Conservation (phyloP, 306 rosid genomes). For the Hylodesmum podocarpum region DNA sequence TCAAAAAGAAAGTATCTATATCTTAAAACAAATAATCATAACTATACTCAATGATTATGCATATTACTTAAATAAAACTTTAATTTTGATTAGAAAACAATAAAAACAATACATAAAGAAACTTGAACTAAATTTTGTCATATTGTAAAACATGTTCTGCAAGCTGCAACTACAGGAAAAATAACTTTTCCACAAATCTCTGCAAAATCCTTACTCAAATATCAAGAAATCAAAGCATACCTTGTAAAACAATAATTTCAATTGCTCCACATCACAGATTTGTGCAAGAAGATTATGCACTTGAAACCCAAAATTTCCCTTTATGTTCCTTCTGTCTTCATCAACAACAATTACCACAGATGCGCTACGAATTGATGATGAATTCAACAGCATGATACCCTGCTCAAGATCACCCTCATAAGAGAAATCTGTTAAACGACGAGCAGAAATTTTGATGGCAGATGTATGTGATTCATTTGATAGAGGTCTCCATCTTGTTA, state of each 20-base stretch:
- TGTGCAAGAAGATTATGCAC: constrained; percentile 32
- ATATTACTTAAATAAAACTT: too few relatives aligned
- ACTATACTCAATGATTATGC: too few relatives aligned
- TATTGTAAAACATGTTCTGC: not conserved
- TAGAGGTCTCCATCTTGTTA: constrained; percentile 17
- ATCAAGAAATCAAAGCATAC: constrained; percentile 33
- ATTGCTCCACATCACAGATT: constrained; percentile 14
- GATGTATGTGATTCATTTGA: constrained; percentile 28
- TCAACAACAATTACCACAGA: constrained; percentile 40
- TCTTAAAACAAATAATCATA: too few relatives aligned
- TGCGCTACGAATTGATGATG: constrained; percentile 24
- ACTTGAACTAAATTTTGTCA: not conserved
- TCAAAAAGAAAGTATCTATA: too few relatives aligned
- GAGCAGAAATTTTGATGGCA: constrained; percentile 26
- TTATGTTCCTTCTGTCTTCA: constrained; percentile 25
- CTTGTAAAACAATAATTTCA: constrained; percentile 43
- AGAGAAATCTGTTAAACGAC: constrained; percentile 27
- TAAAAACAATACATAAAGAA: too few relatives aligned
- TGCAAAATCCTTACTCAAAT: not conserved
- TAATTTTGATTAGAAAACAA: too few relatives aligned
- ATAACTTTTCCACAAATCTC: not conserved
- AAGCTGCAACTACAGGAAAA: not conserved
- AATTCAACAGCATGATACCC: constrained; percentile 12
- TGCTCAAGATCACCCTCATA: constrained; percentile 44
- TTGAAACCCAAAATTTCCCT: not conserved